These are phyloP conservation scores for Ustilago vetiveriae DNA, from an alignment of 1,284 basidiomycete genomes.

Conservation along the genomic window DNA sequence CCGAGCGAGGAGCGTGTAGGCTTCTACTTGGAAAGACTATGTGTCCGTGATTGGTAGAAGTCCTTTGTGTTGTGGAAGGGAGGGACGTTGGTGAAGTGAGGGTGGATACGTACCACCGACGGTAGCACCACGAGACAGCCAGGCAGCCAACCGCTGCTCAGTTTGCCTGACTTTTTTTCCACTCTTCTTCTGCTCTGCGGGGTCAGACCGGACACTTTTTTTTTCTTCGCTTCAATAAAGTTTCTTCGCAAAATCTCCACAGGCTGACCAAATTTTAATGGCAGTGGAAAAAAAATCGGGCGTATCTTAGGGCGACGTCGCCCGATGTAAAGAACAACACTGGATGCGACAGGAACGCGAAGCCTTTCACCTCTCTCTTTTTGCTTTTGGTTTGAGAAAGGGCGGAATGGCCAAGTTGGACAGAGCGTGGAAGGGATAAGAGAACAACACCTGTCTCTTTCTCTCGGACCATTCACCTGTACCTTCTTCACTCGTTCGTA, in stretches of 20 bases:
- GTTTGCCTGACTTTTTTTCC: slow-evolving; percentile 14
- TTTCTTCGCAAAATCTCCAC: neutral
- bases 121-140: too few species aligned
- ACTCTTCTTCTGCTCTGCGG: slow-evolving; percentile 10
- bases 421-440: neutral
- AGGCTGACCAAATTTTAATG: slow-evolving; percentile 13
- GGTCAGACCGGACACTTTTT: slow-evolving; percentile 13
- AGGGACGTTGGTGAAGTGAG: too few species aligned
- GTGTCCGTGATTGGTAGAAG: too few species aligned
- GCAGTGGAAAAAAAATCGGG: slow-evolving; percentile 18
- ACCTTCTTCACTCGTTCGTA: neutral
- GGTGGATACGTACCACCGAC: too few species aligned
- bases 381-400: slow-evolving; percentile 1
- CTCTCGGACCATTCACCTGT: neutral
- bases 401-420: slow-evolving; percentile 5
- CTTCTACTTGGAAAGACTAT: too few species aligned
- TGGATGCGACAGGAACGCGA: neutral
- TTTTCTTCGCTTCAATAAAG: neutral
- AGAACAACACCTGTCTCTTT: slow-evolving; percentile 20
- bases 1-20: neutral
- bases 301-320: neutral
- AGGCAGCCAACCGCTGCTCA: slow-evolving; percentile 1
- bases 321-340: neutral
- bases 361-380: slow-evolving; percentile 10
- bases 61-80: too few species aligned